Evolutionary conservation across 176 grass and related monocot genomes (phyloP), one percentile per base, ranked within the genome.

Genomic region (Chloris gayana): DNA sequence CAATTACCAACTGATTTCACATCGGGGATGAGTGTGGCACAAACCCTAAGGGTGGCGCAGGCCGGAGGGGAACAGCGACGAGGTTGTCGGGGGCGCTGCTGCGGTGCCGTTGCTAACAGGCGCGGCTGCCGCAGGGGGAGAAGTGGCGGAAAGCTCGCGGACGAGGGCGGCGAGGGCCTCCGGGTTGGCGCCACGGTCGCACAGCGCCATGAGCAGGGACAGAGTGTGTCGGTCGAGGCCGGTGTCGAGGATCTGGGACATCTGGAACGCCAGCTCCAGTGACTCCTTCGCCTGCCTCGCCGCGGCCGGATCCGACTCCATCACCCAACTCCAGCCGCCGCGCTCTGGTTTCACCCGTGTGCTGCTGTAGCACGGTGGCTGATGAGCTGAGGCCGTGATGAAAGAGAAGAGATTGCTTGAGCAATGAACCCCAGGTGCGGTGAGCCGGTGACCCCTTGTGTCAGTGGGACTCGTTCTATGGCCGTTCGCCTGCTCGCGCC

Each of bases 121-220:
- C 5, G 79, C 17, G 13, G 76, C 5, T 11, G 81, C 1, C 0
- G 67, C 4, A 9, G 85, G 72, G 21, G 89, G 60, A 57, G 84
- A 49, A 17, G 81, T n/a, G 25, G 73, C 70, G 75, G 90, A 96
- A 33, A 92, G 84, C 82, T 96, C 93, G 50, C 85, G 87, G n/a
- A 96, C 90, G 38, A 96, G 86, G 30, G 93, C 87, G 61, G 93
- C 85, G 45, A 96, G 90, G 39, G 93, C 90, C 82, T 96, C 87
- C 49, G 93, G 90, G 78, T 96, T 96, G 11, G 91, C 87, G 53
- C 87, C 87, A 6, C 90, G 87, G 81, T 96, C 90, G 72, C 87
- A 96, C 75, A 96, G 93, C 51, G 93, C 90, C 74, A 96, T 89
- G 74, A 96, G 82, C 50, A 96, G 93, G 49, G 93, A 96, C 75